These are phyloP conservation scores for Cercospora janseana DNA, from an alignment of 2,329 filamentous ascomycete genomes.

Conservation along the genomic window DNA sequence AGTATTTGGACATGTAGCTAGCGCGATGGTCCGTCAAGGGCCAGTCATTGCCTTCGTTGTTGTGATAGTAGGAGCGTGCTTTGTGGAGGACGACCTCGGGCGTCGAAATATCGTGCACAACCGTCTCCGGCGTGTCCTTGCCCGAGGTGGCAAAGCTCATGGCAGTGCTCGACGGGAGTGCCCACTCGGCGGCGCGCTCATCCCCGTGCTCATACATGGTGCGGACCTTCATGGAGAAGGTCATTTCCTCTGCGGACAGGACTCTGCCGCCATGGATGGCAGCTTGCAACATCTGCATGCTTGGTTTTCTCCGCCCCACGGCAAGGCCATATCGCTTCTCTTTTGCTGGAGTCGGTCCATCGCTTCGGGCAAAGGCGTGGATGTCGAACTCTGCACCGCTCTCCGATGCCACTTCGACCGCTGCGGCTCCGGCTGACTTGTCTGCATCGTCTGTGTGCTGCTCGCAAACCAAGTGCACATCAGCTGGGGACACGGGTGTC, in stretches of 20 bases:
- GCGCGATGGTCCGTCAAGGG: conserved; percentile 18
- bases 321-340: conserved; percentile 14
- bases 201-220: conserved; percentile 64
- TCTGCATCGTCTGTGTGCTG: too few relatives aligned
- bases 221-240: conserved; percentile 60
- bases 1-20: conserved; percentile 26
- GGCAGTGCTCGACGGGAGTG: conserved; percentile 9
- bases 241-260: conserved; percentile 63
- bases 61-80: conserved; percentile 6
- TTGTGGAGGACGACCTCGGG: conserved; percentile 17
- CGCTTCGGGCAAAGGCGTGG: not conserved
- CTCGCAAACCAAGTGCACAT: too few relatives aligned
- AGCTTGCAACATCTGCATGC: conserved; percentile 40
- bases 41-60: conserved; percentile 14
- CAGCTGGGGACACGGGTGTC: too few relatives aligned
- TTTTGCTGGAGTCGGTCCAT: conserved; percentile 1
- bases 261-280: conserved; percentile 44
- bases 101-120: conserved; percentile 12
- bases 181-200: conserved; percentile 53
- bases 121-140: conserved; percentile 16
- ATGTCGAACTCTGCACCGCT: not conserved
- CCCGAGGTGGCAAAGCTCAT: conserved; percentile 13
- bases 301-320: conserved; percentile 36
- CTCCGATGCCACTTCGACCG: too few relatives aligned
- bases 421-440: too few relatives aligned